Base-by-base conservation (phyloP, 352 stramenopile species). In the Thraustochytrium sp. region DNA sequence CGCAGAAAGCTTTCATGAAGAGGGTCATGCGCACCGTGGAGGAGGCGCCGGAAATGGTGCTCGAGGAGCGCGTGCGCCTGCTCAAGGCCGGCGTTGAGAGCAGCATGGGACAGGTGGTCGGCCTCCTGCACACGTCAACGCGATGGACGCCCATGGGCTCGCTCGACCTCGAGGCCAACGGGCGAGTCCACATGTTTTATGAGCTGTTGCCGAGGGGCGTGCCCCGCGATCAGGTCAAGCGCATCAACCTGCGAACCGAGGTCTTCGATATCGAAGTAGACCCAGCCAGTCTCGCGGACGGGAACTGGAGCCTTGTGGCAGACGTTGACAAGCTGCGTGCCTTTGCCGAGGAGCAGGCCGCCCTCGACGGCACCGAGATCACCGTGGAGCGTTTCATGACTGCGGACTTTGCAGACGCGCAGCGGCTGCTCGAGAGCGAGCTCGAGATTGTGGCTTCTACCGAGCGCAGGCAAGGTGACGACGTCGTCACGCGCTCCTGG, bases 31-130 rank as follows among this genome's bases (percentile, higher is more conserved):
- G 42, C 0, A 36, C 65, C 1, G 64, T 36, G 29, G 26, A 36
- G 11, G 31, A 62, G 37, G 65, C 65, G 0, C 42, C 42, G 23
- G n/a, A 77, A 62, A 77, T 77, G 42, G 1, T 62, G 8, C 49
- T 77, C 29, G 42, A 77, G 49, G 65, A 77, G 65, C 42, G 49
- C 42, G 49, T 62, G n/a, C 65, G 65, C 3, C 37, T 77, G 37
- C 65, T 77, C 23, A 62, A 77, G 42, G n/a, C 29, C 8, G 65
- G 42, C 2, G 64, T 77, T 62, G 65, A 77, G 9, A 62, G 42
- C 31, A 36, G 29, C 23, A 21, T 77, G 29, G 65, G 13, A 5
- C 65, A 77, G 9, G 46, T 62, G 0, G n/a, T 77, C 64, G 65
- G 65, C 42, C 65, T 77, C 46, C 18, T 62, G 9, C 49, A 77